Conservation (phyloP, 2,329 filamentous ascomycete species). For the Penicillium capsulatum region DNA sequence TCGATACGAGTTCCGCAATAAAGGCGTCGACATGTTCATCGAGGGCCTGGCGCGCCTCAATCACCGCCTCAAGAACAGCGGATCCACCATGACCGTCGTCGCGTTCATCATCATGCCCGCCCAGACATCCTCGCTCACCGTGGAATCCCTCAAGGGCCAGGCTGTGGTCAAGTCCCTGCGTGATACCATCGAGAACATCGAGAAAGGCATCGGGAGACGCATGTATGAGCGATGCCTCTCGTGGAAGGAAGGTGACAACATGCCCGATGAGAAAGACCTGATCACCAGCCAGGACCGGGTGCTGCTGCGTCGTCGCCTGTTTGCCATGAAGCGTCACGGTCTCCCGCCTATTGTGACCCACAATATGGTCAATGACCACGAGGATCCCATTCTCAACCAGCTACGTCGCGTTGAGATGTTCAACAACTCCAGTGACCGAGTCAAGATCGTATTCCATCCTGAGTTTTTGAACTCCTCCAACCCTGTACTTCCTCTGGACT, state of each 20-base stretch:
- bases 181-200: constrained; percentile 89
- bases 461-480: constrained; percentile 96
- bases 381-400: constrained; percentile 94
- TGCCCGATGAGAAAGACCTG: constrained; percentile 95
- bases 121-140: constrained; percentile 88
- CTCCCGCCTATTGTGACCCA: constrained; percentile 96
- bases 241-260: constrained; percentile 90
- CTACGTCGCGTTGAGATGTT: constrained; percentile 94
- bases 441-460: constrained; percentile 97
- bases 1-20: constrained; percentile 96
- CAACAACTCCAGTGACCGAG: constrained; percentile 89
- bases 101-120: constrained; percentile 99
- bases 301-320: constrained; percentile 81
- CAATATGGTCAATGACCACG: constrained; percentile 93
- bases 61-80: constrained; percentile 77
- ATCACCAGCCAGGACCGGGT: constrained; percentile 90
- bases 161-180: constrained; percentile 94
- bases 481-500: constrained; percentile 90
- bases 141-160: constrained; percentile 93
- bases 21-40: constrained; percentile 99
- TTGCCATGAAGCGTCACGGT: constrained; percentile 89
- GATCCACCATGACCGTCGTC: constrained; percentile 89
- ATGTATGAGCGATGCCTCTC: constrained; percentile 91
- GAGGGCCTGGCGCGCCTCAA: constrained; percentile 93
- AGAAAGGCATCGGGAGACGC: constrained; percentile 85